Conservation (phyloP, 2,329 filamentous ascomycete species). For the Exophiala lecanii-corni region DNA sequence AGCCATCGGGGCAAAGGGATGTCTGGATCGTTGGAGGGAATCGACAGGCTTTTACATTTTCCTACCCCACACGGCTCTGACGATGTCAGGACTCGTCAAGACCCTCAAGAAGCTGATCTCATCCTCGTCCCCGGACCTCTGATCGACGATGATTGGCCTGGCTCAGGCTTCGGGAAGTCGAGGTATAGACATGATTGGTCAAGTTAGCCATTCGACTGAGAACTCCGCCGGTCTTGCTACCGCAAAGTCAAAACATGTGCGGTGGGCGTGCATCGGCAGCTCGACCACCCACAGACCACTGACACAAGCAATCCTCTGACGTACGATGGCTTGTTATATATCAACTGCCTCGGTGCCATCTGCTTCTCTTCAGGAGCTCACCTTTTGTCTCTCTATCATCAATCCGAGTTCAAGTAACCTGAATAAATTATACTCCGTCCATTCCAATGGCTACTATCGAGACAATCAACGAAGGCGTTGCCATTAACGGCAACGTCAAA, state of each 20-base stretch:
- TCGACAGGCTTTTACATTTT: not conserved
- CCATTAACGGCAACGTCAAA: slow-evolving; percentile 73
- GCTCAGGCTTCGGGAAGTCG: not conserved
- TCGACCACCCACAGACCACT: not conserved
- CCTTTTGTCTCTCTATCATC: slow-evolving; percentile 1
- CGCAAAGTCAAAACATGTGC: slow-evolving; percentile 15
- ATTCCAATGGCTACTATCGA: slow-evolving; percentile 63
- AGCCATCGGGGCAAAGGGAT: not conserved
- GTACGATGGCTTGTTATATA: slow-evolving; percentile 13
- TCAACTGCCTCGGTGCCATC: slow-evolving; percentile 13
- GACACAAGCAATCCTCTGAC: slow-evolving; percentile 8
- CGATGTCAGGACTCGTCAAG: not conserved
- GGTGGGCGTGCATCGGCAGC: not conserved
- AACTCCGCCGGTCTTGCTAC: slow-evolving; percentile 13
- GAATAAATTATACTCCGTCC: no score
- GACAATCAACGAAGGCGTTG: slow-evolving; percentile 78
- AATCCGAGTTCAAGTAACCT: no score
- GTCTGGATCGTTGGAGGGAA: not conserved
- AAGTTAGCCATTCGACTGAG: slow-evolving; percentile 4
- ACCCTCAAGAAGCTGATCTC: slow-evolving; percentile 5
- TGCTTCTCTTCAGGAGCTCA: not conserved
- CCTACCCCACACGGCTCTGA: not conserved
- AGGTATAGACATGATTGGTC: not conserved
- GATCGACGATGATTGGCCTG: not conserved
- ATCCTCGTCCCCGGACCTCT: slow-evolving; percentile 1